Percentiles rank a stretch among this genome's conserved stretches.
Evolutionary conservation across 495 filamentous ascomycete genomes (phyloP).

Genomic region (Hypoxylon crocopeplum): DNA sequence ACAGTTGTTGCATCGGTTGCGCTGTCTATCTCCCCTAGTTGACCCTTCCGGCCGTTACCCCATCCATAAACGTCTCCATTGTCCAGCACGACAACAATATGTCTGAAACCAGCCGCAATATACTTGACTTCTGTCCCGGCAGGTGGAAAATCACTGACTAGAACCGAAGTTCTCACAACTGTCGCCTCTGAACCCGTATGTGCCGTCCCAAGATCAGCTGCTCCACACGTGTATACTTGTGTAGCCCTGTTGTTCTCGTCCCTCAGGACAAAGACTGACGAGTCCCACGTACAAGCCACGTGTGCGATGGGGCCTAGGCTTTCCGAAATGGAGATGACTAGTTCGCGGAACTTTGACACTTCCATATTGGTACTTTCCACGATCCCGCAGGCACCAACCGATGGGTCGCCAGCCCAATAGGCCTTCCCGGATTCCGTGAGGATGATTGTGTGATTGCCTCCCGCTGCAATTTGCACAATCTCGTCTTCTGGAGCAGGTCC

Average conservation of each 20-base stretch:
- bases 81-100: conserved; percentile 73
- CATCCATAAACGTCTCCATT: conserved; percentile 86
- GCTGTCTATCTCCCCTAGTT: conserved; percentile 65
- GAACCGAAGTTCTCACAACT: conserved; percentile 3
- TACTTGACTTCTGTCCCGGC: conserved; percentile 55
- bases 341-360: conserved; percentile 35
- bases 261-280: conserved; percentile 61
- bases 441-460: conserved; percentile 88
- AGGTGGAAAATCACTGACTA: conserved; percentile 69
- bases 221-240: conserved; percentile 66
- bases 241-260: conserved; percentile 46
- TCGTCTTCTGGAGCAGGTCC: conserved; percentile 25
- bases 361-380: conserved; percentile 10
- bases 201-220: conserved; percentile 36
- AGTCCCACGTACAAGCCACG: conserved; percentile 79
- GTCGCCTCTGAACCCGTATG: conserved; percentile 3
- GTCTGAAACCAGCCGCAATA: conserved; percentile 75
- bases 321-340: conserved; percentile 17
- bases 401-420: conserved; percentile 68
- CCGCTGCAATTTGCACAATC: conserved; percentile 61
- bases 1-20: conserved; percentile 38
- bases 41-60: conserved; percentile 85
- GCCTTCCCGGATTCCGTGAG: conserved; percentile 63
- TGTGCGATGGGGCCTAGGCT: conserved; percentile 22
- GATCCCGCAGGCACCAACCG: conserved; percentile 61